Evolutionary conservation across 2,329 filamentous ascomycete species (phyloP), one percentile per base, ranked within the genome.

Genomic region (Aspergillus calidoustus): DNA sequence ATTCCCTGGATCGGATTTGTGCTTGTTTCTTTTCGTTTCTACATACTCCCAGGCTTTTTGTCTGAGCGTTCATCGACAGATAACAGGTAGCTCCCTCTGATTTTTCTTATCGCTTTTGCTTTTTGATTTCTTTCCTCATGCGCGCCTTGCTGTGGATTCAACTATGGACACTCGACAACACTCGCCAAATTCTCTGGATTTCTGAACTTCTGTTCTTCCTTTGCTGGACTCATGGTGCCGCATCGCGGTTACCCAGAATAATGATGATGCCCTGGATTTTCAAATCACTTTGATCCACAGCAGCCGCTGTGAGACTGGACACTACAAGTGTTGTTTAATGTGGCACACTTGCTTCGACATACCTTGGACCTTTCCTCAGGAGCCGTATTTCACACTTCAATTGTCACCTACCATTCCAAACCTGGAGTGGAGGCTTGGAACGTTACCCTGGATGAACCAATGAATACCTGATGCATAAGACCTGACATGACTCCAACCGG

Each of bases 41-140:
- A 34, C 47, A 69, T 65, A 64, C 54, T 64, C 65, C 66, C 65
- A 66, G 65, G 65, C 65, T 62, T 65, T 54, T 55, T 43, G 68
- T 68, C 63, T 68, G 69, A 67, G 64, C 68, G 64, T 65, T 51
- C 56, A 52, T 64, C 68, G 66, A 71, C 69, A 72, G 60, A 72
- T 69, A 74, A 72, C 75, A 80, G 78, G 78, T 80, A 80, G 78
- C 72, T 68, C 73, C 76, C 76, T 70, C 71, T 68, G 46, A 66
- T 70, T 76, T 74, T 75, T 74, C 70, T 66, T 66, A 71, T 71
- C 61, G 60, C 65, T 66, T 65, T 64, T 65, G 64, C 66, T 50
- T 67, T 53, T 61, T 60, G 61, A 41, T n/a, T 41, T 22, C 9
- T 58, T 60, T 59, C 62, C 62, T 60, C 62, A 64, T 65, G 52